phyloP scores from a whole-genome alignment of 2,329 filamentous ascomycete species.

The Malbranchea zuffiana region DNA sequence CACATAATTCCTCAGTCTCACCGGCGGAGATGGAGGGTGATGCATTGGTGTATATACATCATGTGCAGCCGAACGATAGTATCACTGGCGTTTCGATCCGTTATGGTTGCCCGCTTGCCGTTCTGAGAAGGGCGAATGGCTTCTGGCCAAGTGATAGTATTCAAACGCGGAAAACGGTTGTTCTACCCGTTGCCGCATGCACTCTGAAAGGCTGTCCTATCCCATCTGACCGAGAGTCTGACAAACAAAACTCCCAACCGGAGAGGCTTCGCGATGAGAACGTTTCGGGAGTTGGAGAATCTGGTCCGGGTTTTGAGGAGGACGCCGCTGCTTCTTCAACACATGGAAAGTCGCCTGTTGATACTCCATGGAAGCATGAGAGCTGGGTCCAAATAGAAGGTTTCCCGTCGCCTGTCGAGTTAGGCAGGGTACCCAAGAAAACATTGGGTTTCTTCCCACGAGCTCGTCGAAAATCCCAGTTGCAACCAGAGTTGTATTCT shows the following conservation, averaged over 20 bases:
- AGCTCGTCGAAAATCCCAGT: slow-evolving; percentile 81
- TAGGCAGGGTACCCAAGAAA: slow-evolving; percentile 26
- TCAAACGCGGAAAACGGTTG: slow-evolving; percentile 67
- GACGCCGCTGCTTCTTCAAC: not conserved
- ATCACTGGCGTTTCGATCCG: slow-evolving; percentile 82
- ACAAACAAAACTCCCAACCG: too few relatives aligned
- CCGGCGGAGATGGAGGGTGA: slow-evolving; percentile 50
- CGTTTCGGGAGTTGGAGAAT: slow-evolving; percentile 1
- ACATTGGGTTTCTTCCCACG: slow-evolving; percentile 73
- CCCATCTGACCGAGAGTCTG: slow-evolving; percentile 15
- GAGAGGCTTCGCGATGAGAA: slow-evolving; percentile 1
- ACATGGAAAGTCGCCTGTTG: not conserved
- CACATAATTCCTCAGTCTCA: slow-evolving; percentile 20
- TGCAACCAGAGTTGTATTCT: slow-evolving; percentile 54
- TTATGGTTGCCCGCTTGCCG: slow-evolving; percentile 75
- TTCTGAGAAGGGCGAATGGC: slow-evolving; percentile 77
- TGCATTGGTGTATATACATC: slow-evolving; percentile 81
- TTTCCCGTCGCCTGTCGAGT: slow-evolving; percentile 28
- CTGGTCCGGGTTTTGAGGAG: not conserved
- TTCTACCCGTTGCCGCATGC: slow-evolving; percentile 83
- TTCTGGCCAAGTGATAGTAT: slow-evolving; percentile 92
- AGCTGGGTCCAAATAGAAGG: slow-evolving; percentile 78
- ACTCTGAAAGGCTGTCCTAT: slow-evolving; percentile 62
- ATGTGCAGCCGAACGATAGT: slow-evolving; percentile 71
- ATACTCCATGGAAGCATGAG: slow-evolving; percentile 51